Conservation (phyloP, 2,329 filamentous ascomycete genomes). For the Pseudogymnoascus sp. region DNA sequence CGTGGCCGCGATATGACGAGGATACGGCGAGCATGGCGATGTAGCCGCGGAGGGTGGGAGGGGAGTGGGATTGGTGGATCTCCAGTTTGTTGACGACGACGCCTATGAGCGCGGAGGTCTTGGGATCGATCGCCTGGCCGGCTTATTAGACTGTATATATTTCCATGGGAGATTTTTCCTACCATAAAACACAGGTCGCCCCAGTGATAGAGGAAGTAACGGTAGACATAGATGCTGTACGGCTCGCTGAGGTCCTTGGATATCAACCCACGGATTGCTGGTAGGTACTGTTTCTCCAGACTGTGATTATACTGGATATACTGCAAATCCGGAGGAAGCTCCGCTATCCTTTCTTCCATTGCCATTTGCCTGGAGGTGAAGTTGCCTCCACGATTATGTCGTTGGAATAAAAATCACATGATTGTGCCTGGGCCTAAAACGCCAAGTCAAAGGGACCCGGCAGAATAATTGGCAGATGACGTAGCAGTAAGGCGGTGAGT, state of each 20-base stretch:
- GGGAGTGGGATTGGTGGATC: conserved; percentile 74
- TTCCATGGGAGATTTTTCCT: conserved; percentile 17
- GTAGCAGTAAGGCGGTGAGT: conserved; percentile 4
- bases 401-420: conserved; percentile 1
- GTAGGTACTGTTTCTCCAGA: conserved; percentile 60
- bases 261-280: conserved; percentile 84
- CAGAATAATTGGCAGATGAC: background rate
- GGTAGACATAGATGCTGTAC: conserved; percentile 98
- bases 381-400: background rate
- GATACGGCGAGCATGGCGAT: conserved; percentile 98
- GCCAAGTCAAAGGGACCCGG: background rate
- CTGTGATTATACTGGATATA: conserved; percentile 58
- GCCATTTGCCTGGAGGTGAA: conserved; percentile 2
- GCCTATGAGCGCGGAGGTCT: conserved; percentile 63
- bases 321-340: conserved; percentile 36
- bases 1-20: conserved; percentile 69
- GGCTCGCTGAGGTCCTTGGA: conserved; percentile 95
- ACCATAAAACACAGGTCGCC: conserved; percentile 95
- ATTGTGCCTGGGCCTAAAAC: conserved; percentile 5
- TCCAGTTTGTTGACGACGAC: conserved; percentile 95
- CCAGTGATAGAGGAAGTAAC: conserved; percentile 98
- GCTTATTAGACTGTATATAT: conserved; percentile 11
- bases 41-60: conserved; percentile 72
- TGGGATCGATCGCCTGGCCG: conserved; percentile 50
- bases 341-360: conserved; percentile 3